Evolutionary conservation across 345 rosid genomes (phyloP).

Genomic region (Aquilaria yunnanensis): DNA sequence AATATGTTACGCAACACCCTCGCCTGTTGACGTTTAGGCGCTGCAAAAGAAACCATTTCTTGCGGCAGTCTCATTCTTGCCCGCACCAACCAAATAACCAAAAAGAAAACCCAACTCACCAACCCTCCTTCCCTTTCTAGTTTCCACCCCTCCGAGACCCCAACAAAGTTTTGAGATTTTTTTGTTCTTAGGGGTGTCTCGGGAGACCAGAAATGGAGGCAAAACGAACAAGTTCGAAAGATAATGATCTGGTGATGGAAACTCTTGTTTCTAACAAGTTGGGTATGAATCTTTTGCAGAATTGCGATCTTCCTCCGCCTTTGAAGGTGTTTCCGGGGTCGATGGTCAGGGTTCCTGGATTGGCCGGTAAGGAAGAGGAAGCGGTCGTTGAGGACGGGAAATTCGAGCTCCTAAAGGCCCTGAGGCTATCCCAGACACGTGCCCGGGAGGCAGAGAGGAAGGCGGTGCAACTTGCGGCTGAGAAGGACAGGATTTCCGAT

Average conservation of each 20-base stretch:
- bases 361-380: constrained; percentile 8
- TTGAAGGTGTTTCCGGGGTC: constrained; percentile 33
- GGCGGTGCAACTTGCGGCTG: constrained; percentile 28
- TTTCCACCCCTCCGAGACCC: constrained; percentile 8
- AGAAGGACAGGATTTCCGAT: constrained; percentile 29
- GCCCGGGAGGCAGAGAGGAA: constrained; percentile 65
- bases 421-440: constrained; percentile 55
- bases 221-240: constrained; percentile 1
- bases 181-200: constrained; percentile 9
- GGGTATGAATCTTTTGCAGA: constrained; percentile 28
- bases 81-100: neutral
- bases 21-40: too few species aligned
- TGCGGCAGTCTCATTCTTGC: constrained; percentile 10
- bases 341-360: too few species aligned
- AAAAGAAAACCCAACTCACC: constrained; percentile 6
- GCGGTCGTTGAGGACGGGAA: constrained; percentile 15
- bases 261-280: constrained; percentile 16
- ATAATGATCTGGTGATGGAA: constrained; percentile 22
- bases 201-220: constrained; percentile 14
- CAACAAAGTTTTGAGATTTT: neutral
- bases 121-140: neutral
- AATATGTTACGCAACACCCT: too few species aligned
- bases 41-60: constrained; percentile 9
- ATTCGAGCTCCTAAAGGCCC: constrained; percentile 52
- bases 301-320: constrained; percentile 61